Evolutionary conservation across 2,329 filamentous ascomycete genomes (phyloP).

Genomic region (Ciborinia camelliae): DNA sequence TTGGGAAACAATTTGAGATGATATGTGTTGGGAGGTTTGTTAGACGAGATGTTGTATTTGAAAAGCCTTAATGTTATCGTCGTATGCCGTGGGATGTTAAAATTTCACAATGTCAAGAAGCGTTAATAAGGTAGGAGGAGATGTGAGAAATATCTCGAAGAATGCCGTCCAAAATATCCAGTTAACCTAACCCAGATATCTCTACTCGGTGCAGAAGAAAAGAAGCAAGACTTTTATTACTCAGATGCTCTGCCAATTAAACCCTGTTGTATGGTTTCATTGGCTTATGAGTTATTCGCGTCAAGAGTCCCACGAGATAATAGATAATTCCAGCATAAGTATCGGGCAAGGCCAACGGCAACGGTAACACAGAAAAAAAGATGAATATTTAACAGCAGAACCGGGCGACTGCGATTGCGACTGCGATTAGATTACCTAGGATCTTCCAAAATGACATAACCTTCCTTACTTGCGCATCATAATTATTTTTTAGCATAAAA

Average conservation of each 20-base stretch:
- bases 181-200: not conserved
- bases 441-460: not conserved
- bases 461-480: not conserved
- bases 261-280: constrained; percentile 4
- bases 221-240: not conserved
- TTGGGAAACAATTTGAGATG: not conserved
- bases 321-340: not conserved
- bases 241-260: constrained; percentile 1
- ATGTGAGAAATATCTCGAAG: not conserved
- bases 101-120: not conserved
- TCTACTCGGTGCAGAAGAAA: constrained; percentile 1
- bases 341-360: constrained; percentile 5
- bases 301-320: constrained; percentile 7
- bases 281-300: not conserved
- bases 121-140: not conserved
- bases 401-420: not conserved
- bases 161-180: not conserved
- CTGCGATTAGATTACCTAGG: not conserved
- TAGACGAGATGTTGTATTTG: not conserved
- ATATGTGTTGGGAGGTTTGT: not conserved
- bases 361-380: not conserved
- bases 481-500: not conserved
- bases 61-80: not conserved
- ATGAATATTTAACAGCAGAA: not conserved
- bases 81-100: constrained; percentile 1